A percentile compares a stretch with the other conserved stretches of the same genome.
Evolutionary conservation across 768 basidiomycete genomes (phyloP).

Genomic region (Lentinus tigrinus): DNA sequence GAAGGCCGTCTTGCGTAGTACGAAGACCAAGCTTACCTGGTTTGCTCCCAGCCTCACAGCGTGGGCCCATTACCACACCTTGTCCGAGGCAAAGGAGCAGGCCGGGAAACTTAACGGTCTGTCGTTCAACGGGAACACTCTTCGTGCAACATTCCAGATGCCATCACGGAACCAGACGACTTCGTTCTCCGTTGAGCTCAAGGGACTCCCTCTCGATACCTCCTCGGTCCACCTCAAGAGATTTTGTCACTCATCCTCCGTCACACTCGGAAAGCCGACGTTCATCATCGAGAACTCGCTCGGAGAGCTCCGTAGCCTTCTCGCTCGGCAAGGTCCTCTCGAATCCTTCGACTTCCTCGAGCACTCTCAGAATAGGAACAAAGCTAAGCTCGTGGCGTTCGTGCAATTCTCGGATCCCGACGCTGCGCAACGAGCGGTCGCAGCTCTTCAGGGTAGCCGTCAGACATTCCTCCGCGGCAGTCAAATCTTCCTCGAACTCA

Average conservation of each 20-base stretch:
- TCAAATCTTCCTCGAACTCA: conserved; percentile 36
- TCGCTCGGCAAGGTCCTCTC: conserved; percentile 37
- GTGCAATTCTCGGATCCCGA: conserved; percentile 38
- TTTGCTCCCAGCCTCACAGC: conserved; percentile 41
- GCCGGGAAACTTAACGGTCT: conserved; percentile 39
- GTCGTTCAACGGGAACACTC: conserved; percentile 37
- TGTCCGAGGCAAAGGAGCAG: conserved; percentile 43
- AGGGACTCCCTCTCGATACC: conserved; percentile 38
- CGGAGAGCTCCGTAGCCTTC: conserved; percentile 33
- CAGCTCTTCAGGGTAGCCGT: conserved; percentile 19
- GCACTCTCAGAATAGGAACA: conserved; percentile 20
- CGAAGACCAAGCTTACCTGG: conserved; percentile 44
- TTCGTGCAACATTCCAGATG: conserved; percentile 38
- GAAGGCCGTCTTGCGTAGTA: conserved; percentile 22
- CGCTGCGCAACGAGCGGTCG: conserved; percentile 35
- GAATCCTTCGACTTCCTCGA: conserved; percentile 38
- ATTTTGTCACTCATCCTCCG: conserved; percentile 33
- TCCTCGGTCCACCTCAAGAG: conserved; percentile 33
- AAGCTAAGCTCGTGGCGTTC: conserved; percentile 40
- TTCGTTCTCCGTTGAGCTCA: conserved; percentile 44
- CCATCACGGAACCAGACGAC: conserved; percentile 31
- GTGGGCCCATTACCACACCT: conserved; percentile 46
- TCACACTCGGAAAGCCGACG: conserved; percentile 27
- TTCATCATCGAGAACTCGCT: conserved; percentile 34
- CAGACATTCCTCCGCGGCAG: conserved; percentile 39